These are phyloP conservation scores for Ceratonia siliqua DNA, from an alignment of 306 rosid genomes.

Conservation along the genomic window DNA sequence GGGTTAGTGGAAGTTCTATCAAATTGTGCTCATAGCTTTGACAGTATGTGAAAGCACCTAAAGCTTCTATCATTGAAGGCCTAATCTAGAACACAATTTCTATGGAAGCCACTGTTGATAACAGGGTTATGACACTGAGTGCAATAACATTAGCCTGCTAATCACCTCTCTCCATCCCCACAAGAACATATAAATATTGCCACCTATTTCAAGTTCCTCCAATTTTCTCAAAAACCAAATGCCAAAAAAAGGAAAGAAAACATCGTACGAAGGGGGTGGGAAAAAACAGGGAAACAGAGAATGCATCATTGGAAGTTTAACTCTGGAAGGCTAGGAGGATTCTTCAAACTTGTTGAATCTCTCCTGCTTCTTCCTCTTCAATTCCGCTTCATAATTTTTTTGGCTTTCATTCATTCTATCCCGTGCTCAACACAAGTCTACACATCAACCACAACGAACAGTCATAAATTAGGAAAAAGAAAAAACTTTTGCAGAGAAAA, in stretches of 20 bases:
- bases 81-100: not conserved
- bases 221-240: not conserved
- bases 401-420: slow-evolving; percentile 76
- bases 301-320: not conserved
- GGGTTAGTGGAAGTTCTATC: no score
- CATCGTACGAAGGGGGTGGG: not conserved
- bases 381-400: slow-evolving; percentile 63
- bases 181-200: not conserved
- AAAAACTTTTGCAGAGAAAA: slow-evolving; percentile 8
- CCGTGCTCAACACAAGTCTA: slow-evolving; percentile 40
- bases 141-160: not conserved
- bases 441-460: not conserved
- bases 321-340: slow-evolving; percentile 38
- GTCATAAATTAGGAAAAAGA: not conserved
- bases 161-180: not conserved
- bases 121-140: not conserved
- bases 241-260: not conserved
- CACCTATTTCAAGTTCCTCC: not conserved
- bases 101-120: not conserved
- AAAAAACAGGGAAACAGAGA: no score
- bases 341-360: slow-evolving; percentile 64
- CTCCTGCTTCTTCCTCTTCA: slow-evolving; percentile 59
- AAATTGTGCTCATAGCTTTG: not conserved
- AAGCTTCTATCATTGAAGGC: not conserved
- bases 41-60: not conserved